Base-by-base conservation (phyloP, 139 green algal species). In the Trebouxia sp. region DNA sequence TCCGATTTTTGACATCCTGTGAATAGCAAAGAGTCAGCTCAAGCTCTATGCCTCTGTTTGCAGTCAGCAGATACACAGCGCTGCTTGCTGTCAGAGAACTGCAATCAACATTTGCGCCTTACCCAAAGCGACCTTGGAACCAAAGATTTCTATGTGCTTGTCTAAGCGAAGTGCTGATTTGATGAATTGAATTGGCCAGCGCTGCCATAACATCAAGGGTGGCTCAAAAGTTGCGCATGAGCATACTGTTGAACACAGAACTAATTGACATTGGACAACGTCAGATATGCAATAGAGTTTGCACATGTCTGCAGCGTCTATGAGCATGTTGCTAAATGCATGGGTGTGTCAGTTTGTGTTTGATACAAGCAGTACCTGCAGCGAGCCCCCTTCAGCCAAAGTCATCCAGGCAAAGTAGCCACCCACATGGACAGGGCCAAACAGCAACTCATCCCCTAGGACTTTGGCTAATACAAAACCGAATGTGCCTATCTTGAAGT, bases 321-420 rank as follows among this genome's bases (percentile, higher is more conserved):
- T 70, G 15, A 38, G 26, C 15, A 38, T 38, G 32, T 15, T 32
- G 58, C 15, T 28, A 14, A 70, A 11, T 10, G 32, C 20, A 11
- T 38, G 58, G 32, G 30, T 58, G 12, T 37, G 10, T 30, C 12
- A 28, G 14, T 39, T 11, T 14, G 32, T 26, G 11, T 24, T n/a
- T 51, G 28, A 53, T 55, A 30, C 32, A 53, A 22, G n/a, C n/a
- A n/a, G 17, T 62, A 85, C 82, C 76, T 83, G 12, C 51, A 72
- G 70, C 5, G 67, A 77, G 22, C 82, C 82, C 6, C 76, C 82
- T 58, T 85, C 76, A n/a, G 76, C 82, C 6, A 45, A 11, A 2
- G 67, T 83, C 76, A 83, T 82, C 66, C 76, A 85, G 12, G 76
- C 50, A 66, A 85, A 85, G 76, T 83, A 85, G 17, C 72, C 76